phyloP scores from a whole-genome alignment of 192 early-diverging fungal species.

The Backusella liffmaniae region DNA sequence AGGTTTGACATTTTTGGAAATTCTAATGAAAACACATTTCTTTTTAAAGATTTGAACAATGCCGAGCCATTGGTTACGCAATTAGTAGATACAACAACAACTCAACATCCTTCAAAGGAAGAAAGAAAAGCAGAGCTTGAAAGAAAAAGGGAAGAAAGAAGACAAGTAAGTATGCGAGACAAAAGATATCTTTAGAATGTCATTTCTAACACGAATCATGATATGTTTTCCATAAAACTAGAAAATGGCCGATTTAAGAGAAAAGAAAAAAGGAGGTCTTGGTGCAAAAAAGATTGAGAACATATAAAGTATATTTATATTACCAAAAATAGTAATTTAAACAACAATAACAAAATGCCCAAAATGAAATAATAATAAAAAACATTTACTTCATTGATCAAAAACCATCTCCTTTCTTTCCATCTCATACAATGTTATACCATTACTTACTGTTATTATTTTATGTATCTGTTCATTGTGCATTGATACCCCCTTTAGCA shows the following conservation, averaged over 20 bases:
- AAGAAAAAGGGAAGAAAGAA: slow-evolving; percentile 51
- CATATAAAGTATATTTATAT: neutral
- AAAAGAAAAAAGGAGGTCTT: slow-evolving; percentile 35
- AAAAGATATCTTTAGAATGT: too few relatives aligned
- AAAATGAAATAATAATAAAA: neutral
- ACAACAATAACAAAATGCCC: slow-evolving; percentile 1
- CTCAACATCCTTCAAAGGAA: slow-evolving; percentile 34
- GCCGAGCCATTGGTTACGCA: slow-evolving; percentile 12
- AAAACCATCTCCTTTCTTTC: neutral
- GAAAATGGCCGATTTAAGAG: slow-evolving; percentile 35
- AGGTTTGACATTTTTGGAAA: neutral
- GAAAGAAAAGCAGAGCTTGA: slow-evolving; percentile 52
- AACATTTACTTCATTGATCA: neutral
- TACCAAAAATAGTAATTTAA: slow-evolving; percentile 1
- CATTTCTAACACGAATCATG: too few relatives aligned
- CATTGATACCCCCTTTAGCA: neutral
- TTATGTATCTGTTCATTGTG: neutral
- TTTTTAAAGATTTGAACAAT: neutral
- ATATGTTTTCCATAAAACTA: neutral
- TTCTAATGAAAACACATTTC: neutral
- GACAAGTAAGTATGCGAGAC: slow-evolving; percentile 25
- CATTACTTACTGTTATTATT: neutral
- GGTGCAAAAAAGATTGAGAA: slow-evolving; percentile 51
- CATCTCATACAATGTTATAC: neutral
- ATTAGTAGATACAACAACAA: slow-evolving; percentile 2